Percentiles rank a stretch among this genome's conserved stretches.
phyloP scores from a whole-genome alignment of 176 grass and related monocot genomes.

The Cenchrus americanus region DNA sequence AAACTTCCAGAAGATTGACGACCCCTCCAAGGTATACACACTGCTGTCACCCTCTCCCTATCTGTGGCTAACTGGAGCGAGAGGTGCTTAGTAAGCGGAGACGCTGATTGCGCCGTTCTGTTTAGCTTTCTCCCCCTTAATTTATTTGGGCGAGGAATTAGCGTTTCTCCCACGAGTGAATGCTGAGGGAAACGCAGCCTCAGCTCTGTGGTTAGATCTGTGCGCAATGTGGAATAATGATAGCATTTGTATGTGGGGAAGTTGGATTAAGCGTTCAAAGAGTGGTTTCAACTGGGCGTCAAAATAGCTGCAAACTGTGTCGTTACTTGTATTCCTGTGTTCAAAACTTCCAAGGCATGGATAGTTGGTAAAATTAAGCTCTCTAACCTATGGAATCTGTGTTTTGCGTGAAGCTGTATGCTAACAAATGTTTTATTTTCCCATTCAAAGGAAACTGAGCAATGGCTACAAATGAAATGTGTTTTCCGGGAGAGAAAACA shows the following conservation, averaged over 20 bases:
- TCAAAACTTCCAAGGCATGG: neutral
- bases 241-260: neutral
- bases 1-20: conserved; percentile 56
- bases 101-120: neutral
- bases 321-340: neutral
- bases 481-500: neutral
- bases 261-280: neutral
- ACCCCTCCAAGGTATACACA: conserved; percentile 51
- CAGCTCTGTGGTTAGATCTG: conserved; percentile 12
- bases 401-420: neutral
- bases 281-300: neutral
- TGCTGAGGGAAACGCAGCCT: neutral
- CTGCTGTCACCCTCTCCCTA: too few species aligned
- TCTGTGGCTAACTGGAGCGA: neutral
- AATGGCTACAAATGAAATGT: neutral
- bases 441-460: neutral
- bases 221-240: neutral
- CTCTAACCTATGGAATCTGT: neutral
- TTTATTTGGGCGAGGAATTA: neutral
- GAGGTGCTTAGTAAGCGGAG: neutral
- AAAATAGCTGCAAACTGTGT: neutral
- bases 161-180: neutral
- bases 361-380: neutral
- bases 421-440: neutral
- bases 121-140: neutral